A percentile compares a stretch with the other conserved stretches of the same genome.
Conservation (phyloP, 202 grass and related monocot species). For the Brachypodium distachyon region DNA sequence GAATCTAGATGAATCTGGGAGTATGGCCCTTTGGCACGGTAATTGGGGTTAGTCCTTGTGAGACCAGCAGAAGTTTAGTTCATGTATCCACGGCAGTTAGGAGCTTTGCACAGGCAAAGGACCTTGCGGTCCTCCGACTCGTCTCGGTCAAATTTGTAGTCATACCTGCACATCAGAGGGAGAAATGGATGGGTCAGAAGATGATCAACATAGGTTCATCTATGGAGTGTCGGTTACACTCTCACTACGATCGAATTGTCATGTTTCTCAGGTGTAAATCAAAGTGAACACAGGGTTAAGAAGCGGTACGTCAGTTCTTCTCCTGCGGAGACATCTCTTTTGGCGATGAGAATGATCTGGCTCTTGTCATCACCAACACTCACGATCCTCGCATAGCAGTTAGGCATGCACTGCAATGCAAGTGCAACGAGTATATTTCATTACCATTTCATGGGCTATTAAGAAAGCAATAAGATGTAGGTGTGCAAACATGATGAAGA, state of each 20-base stretch:
- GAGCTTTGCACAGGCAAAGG: slow-evolving; percentile 68
- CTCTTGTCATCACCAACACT: slow-evolving; percentile 51
- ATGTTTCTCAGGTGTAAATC: neutral
- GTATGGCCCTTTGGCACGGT: slow-evolving; percentile 16
- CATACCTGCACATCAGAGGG: slow-evolving; percentile 32
- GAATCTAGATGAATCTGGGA: slow-evolving; percentile 26
- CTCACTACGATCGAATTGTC: neutral
- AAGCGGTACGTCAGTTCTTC: slow-evolving; percentile 80
- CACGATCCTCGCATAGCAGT: slow-evolving; percentile 95
- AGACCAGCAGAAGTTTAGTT: slow-evolving; percentile 15
- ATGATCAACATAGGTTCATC: neutral
- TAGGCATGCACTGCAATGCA: slow-evolving; percentile 87
- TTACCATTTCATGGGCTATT: neutral
- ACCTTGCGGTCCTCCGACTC: slow-evolving; percentile 79
- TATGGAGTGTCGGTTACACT: neutral
- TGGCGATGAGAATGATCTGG: slow-evolving; percentile 79
- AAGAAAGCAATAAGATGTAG: neutral
- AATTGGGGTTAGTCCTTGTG: slow-evolving; percentile 19
- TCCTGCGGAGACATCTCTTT: slow-evolving; percentile 63
- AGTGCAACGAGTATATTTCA: neutral
- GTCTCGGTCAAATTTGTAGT: slow-evolving; percentile 86
- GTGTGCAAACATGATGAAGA: neutral
- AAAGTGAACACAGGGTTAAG: neutral
- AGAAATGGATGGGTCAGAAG: neutral
- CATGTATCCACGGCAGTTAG: slow-evolving; percentile 85